Conservation (phyloP, 768 basidiomycete species). For the Amanita polypyramis region DNA sequence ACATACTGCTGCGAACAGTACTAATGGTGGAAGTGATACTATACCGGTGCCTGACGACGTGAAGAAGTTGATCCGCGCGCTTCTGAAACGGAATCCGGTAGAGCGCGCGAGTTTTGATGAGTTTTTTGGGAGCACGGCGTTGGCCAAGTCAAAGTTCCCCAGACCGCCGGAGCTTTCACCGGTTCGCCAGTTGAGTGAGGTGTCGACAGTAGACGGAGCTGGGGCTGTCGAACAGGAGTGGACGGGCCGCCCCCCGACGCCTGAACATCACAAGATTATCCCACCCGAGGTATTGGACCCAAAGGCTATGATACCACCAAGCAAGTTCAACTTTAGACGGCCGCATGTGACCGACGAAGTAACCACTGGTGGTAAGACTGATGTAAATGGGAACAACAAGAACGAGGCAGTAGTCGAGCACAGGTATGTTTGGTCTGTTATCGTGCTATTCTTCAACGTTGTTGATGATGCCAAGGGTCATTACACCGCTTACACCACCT, state of each 20-base stretch:
- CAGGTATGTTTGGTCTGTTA: background rate
- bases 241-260: slow-evolving; percentile 31
- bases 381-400: background rate
- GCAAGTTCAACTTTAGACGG: slow-evolving; percentile 63
- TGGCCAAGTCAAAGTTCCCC: slow-evolving; percentile 71
- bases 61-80: slow-evolving; percentile 75
- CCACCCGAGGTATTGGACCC: slow-evolving; percentile 76
- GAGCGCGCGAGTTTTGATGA: slow-evolving; percentile 87
- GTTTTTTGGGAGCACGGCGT: slow-evolving; percentile 77
- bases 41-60: slow-evolving; percentile 66
- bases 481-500: background rate
- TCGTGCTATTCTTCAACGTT: background rate
- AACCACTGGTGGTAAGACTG: background rate
- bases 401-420: background rate
- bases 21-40: slow-evolving; percentile 37
- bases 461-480: background rate
- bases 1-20: slow-evolving; percentile 18
- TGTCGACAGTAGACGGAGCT: slow-evolving; percentile 16
- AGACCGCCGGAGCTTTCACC: slow-evolving; percentile 32
- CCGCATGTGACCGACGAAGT: slow-evolving; percentile 3
- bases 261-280: slow-evolving; percentile 65
- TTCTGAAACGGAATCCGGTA: slow-evolving; percentile 75
- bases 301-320: slow-evolving; percentile 72
- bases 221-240: slow-evolving; percentile 19
- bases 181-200: slow-evolving; percentile 17